Base-by-base conservation (phyloP, 2,329 filamentous ascomycete genomes). In the Exophiala oligosperma region DNA sequence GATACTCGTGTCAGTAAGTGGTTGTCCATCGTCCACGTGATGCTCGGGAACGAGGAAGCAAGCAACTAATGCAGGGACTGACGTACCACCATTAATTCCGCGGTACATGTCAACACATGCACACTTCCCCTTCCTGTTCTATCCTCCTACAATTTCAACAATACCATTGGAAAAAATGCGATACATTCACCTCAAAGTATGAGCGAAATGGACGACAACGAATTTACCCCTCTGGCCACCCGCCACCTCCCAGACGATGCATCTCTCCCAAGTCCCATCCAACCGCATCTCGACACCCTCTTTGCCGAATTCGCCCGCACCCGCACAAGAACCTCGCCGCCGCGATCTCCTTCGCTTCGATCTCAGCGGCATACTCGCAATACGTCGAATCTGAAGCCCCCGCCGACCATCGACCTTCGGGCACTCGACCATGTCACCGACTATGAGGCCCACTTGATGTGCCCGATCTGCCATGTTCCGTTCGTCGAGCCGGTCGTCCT, bases 401-500 rank as follows among this genome's bases (percentile, higher is more conserved):
- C 26, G 8, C 29, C 54, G 21, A 52, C 54, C 17, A 28, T 67
- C 41, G 84, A 87, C 67, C 70, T 86, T 49, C 78, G 82, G 54
- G 69, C 76, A 38, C 77, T 87, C 64, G 84, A 87, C 58, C 84
- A 84, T 72, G 77, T 84, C 57, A 73, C 76, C 51, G 69, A 72
- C 28, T 81, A 81, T 67, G 83, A 87, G 68, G 77, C 77, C 60
- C 85, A 87, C 67, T 76, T 87, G 51, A 81, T 84, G 74, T 87
- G 84, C 67, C 79, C 84, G 14, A 87, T 87, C 63, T 87, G 84
- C 70, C 83, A 84, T 67, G 83, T 81, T 60, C 82, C 84, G 6
- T 85, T 86, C 66, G 78, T 86, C 54, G 74, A 79, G 52, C 84
- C 84, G 1, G 77, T 85, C 46, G 76, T 82, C 64, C 73, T 84